phyloP scores from a whole-genome alignment of 768 basidiomycete species.

The Hemileccinum impolitum region DNA sequence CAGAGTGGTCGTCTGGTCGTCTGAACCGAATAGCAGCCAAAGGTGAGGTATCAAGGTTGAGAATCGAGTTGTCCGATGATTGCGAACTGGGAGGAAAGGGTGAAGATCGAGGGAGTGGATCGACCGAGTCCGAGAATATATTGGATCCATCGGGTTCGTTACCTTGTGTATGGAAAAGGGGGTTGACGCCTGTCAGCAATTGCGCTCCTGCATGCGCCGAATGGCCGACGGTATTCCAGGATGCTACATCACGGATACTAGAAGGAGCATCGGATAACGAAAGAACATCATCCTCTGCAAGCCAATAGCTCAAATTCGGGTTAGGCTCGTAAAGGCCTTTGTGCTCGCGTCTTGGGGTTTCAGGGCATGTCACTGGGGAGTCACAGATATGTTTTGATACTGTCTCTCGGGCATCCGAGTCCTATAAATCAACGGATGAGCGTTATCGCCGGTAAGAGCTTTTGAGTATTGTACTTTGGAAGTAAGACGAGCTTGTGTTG shows the following conservation, averaged over 20 bases:
- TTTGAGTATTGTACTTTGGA: slow-evolving; percentile 12
- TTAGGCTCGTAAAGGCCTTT: not conserved
- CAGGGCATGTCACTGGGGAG: not conserved
- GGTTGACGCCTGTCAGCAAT: not conserved
- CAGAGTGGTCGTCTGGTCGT: not conserved
- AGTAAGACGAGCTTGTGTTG: not conserved
- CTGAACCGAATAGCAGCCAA: not conserved
- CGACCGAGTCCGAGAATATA: not conserved
- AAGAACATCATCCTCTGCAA: not conserved
- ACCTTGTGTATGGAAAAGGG: not conserved
- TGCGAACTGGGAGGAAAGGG: slow-evolving; percentile 18
- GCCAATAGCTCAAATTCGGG: not conserved
- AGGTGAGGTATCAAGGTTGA: slow-evolving; percentile 25
- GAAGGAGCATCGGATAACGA: not conserved
- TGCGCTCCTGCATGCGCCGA: slow-evolving; percentile 4
- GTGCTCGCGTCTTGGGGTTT: not conserved
- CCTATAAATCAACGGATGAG: slow-evolving; percentile 12
- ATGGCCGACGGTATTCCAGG: not conserved
- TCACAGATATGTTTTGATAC: not conserved
- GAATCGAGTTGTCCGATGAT: slow-evolving; percentile 13
- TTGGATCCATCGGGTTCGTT: not conserved
- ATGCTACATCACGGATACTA: not conserved
- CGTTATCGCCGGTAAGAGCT: not conserved
- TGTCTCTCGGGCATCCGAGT: not conserved
- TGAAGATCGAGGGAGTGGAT: slow-evolving; percentile 21